Conservation (phyloP, 176 grass and related monocot genomes). For the Triticum timopheevii region DNA sequence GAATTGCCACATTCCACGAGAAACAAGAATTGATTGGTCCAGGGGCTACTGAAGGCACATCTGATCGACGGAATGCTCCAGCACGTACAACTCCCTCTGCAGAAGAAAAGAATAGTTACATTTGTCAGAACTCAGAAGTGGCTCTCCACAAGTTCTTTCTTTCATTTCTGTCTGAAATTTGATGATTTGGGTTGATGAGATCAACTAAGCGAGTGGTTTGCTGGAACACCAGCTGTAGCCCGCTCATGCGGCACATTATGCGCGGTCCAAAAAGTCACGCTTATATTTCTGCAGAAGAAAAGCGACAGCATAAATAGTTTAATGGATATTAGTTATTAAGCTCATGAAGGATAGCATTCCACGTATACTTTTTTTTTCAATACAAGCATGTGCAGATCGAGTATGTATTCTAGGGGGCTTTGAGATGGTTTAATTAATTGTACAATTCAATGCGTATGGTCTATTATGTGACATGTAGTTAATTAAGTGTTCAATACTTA, state of each 20-base stretch:
- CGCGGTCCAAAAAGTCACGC: not conserved
- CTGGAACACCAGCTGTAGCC: constrained; percentile 12
- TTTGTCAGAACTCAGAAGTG: constrained; percentile 11
- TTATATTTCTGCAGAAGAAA: not conserved
- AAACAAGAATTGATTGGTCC: constrained; percentile 22
- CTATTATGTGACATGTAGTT: not conserved
- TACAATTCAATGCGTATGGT: not conserved
- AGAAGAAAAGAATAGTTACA: not conserved
- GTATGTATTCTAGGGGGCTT: not conserved
- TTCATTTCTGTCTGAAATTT: not conserved
- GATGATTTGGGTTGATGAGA: not conserved
- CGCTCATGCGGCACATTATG: not conserved
- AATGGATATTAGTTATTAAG: not conserved
- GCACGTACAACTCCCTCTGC: not conserved
- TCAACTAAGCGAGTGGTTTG: not conserved
- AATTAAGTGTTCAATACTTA: not conserved
- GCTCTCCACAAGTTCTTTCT: not conserved
- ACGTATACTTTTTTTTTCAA: not conserved
- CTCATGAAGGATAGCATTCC: no score
- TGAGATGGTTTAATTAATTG: not conserved
- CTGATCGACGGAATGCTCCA: constrained; percentile 9
- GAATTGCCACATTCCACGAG: not conserved
- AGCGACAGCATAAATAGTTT: not conserved
- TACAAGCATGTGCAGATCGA: not conserved
- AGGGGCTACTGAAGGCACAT: not conserved